phyloP scores from a whole-genome alignment of 352 stramenopile genomes.

The Globisporangium parvum region DNA sequence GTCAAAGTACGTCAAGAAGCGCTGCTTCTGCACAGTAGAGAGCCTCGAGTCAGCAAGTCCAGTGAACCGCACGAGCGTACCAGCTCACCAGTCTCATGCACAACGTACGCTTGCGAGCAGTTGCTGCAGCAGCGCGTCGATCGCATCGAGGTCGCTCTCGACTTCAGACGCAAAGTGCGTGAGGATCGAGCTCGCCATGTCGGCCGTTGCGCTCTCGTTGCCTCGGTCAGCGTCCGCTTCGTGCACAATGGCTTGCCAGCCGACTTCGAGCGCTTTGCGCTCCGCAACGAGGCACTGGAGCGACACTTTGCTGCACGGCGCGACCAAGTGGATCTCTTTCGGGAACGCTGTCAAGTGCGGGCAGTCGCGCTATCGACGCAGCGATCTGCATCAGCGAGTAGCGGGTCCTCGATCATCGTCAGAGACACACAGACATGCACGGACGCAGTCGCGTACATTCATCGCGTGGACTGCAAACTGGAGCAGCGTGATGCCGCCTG shows the following conservation, averaged over 20 bases:
- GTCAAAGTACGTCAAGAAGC: slow-evolving; percentile 74
- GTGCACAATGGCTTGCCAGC: slow-evolving; percentile 43
- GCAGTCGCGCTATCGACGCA: slow-evolving; percentile 40
- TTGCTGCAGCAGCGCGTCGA: slow-evolving; percentile 39
- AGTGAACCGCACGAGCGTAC: neutral
- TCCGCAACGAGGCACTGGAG: slow-evolving; percentile 49
- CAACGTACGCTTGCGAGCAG: slow-evolving; percentile 43
- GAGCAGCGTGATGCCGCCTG: slow-evolving; percentile 63
- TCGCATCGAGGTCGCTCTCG: slow-evolving; percentile 42
- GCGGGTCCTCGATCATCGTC: neutral
- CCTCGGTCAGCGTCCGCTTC: slow-evolving; percentile 34
- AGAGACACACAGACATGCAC: neutral
- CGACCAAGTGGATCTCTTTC: slow-evolving; percentile 52
- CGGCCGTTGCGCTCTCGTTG: neutral
- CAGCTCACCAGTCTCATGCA: neutral
- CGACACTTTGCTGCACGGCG: slow-evolving; percentile 64
- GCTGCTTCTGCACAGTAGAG: slow-evolving; percentile 29
- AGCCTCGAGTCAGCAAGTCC: neutral
- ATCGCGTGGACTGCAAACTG: slow-evolving; percentile 78
- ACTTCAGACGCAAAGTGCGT: slow-evolving; percentile 53
- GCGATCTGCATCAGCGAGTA: neutral
- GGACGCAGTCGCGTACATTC: slow-evolving; percentile 26
- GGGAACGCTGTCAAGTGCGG: slow-evolving; percentile 53
- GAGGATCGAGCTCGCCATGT: slow-evolving; percentile 32
- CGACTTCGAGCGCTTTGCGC: slow-evolving; percentile 48